phyloP scores from a whole-genome alignment of 805 yeast species.

The Jamesozyma jinghongensis region DNA sequence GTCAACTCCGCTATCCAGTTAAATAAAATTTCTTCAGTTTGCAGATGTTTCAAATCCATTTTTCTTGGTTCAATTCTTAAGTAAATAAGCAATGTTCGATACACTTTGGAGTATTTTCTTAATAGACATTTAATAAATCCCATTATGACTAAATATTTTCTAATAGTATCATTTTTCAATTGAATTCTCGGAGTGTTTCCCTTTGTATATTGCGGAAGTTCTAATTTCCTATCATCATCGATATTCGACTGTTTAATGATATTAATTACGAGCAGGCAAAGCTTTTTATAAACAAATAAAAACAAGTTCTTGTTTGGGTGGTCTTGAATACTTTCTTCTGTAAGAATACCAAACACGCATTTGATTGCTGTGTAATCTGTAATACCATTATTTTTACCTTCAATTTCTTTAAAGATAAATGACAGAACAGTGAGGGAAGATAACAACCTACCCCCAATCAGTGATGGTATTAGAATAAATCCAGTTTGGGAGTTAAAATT shows the following conservation, averaged over 20 bases:
- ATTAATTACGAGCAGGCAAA: conserved; percentile 13
- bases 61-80: background rate
- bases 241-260: background rate
- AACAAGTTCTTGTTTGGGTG: background rate
- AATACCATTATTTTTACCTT: conserved; percentile 25
- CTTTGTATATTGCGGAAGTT: background rate
- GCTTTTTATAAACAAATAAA: background rate
- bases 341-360: conserved; percentile 16
- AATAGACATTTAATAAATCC: conserved; percentile 32
- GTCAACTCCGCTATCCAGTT: conserved; percentile 1
- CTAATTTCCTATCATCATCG: background rate
- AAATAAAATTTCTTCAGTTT: background rate
- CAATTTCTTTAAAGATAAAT: conserved; percentile 30
- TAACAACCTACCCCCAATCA: conserved; percentile 37
- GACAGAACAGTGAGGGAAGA: conserved; percentile 32
- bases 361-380: conserved; percentile 38
- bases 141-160: conserved; percentile 34
- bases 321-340: background rate
- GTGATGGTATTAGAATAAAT: conserved; percentile 41
- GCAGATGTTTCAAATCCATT: background rate
- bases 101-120: conserved; percentile 39
- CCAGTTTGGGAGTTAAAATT: conserved; percentile 51
- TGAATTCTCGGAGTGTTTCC: background rate
- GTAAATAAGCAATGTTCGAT: conserved; percentile 1
- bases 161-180: conserved; percentile 8